A percentile compares a stretch with the other conserved stretches of the same genome.
phyloP scores from a whole-genome alignment of 176 grass and related monocot genomes.

The Avena eriantha region DNA sequence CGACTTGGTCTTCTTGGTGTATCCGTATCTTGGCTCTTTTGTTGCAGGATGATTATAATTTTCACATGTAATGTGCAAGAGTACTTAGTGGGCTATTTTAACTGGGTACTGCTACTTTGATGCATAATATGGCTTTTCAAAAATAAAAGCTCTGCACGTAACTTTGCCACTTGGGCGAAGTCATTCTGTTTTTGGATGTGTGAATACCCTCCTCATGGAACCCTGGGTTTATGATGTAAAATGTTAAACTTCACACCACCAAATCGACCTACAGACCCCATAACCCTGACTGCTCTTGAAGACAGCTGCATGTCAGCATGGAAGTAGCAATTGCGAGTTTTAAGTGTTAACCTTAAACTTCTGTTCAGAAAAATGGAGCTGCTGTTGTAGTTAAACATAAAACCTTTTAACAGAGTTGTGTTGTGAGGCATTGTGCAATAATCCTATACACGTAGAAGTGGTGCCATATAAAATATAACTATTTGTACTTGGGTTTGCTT shows the following conservation, averaged over 20 bases:
- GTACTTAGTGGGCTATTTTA: not conserved
- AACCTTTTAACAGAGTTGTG: constrained; percentile 24
- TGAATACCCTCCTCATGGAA: not conserved
- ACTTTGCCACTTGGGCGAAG: not conserved
- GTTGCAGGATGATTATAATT: not conserved
- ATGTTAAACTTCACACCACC: not conserved
- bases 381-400: not conserved
- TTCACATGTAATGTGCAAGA: not conserved
- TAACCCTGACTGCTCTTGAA: not conserved
- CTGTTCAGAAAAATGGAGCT: not conserved
- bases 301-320: not conserved
- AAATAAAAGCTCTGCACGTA: not conserved
- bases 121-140: not conserved
- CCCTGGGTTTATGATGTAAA: not conserved
- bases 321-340: not conserved
- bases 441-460: not conserved
- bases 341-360: constrained; percentile 7
- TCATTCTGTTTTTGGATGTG: not conserved
- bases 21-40: not conserved
- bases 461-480: not conserved
- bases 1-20: not conserved
- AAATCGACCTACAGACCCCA: not conserved
- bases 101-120: not conserved
- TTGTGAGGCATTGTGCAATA: constrained; percentile 4
- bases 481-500: not conserved